Base-by-base conservation (phyloP, 441 rosid species). In the Omphalea diandra region DNA sequence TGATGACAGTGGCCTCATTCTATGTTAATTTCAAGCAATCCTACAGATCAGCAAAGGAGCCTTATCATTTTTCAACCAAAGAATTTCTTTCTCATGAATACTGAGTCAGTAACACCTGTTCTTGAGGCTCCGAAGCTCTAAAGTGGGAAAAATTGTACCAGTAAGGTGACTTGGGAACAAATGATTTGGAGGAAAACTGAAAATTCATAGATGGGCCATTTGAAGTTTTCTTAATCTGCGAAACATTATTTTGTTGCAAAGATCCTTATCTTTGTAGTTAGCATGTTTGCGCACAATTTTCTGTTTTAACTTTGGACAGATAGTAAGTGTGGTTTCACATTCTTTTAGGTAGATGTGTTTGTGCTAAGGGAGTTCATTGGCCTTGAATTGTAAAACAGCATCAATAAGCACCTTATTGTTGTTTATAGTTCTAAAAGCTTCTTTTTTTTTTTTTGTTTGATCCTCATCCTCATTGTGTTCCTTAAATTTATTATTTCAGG, bases 401-500 rank as follows among this genome's bases (percentile, higher is more conserved):
- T 49, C 49, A 41, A 20, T 38, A 29, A 26, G 18, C 18, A n/a
- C n/a, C 14, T 65, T 32, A 24, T 24, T 55, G 43, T 36, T 7
- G 8, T 50, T 27, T 12, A 53, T 32, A 29, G 40, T 43, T 63
- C 11, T 64, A 46, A 32, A 59, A 53, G 26, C 27, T 36, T 27
- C 27, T 6, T 10, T 50, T 47, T n/a, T n/a, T n/a, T n/a, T 18
- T 29, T 50, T 63, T 33, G 32, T 18, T 35, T 63, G 6, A 26
- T 46, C 31, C 35, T 32, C 68, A 14, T 20, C 38, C 24, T 14
- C 7, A 2, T 14, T n/a, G n/a, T n/a, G n/a, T n/a, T 58, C 54
- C 38, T 73, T 26, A 62, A 17, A 22, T 53, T 14, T 60, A 14
- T 68, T 44, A 68, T 74, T 76, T 38, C 79, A 95, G 97, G 87